Evolutionary conservation across 2,329 filamentous ascomycete genomes (phyloP).

Genomic region (Zymoseptoria crescenta): DNA sequence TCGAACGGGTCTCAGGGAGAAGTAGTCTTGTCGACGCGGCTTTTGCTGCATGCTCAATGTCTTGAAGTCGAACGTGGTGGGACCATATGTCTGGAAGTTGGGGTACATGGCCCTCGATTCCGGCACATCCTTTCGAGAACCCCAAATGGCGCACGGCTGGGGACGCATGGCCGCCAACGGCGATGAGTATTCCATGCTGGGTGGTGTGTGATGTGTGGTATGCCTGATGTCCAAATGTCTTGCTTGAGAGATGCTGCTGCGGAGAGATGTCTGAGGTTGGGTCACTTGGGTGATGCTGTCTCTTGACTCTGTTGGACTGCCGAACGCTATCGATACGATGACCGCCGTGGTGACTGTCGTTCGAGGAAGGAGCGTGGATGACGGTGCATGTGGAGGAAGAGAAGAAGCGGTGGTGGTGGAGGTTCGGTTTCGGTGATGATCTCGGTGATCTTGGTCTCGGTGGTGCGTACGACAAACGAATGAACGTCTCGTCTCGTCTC

Average conservation of each 20-base stretch:
- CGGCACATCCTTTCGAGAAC: slow-evolving; percentile 45
- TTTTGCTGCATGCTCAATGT: slow-evolving; percentile 64
- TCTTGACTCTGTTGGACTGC: background rate
- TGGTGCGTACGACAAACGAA: background rate
- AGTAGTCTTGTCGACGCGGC: slow-evolving; percentile 65
- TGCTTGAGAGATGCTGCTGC: background rate
- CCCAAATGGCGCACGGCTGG: slow-evolving; percentile 56
- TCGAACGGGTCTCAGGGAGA: slow-evolving; percentile 64
- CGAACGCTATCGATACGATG: background rate
- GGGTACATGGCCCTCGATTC: slow-evolving; percentile 46
- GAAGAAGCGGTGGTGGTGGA: background rate
- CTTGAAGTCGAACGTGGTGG: slow-evolving; percentile 67
- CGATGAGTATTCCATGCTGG: slow-evolving; percentile 80
- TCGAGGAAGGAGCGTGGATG: background rate
- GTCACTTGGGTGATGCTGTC: slow-evolving; percentile 2
- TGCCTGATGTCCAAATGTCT: background rate
- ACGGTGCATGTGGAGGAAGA: background rate
- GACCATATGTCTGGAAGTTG: slow-evolving; percentile 49
- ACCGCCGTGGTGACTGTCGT: background rate
- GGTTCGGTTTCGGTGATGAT: background rate
- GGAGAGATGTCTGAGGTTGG: slow-evolving; percentile 4
- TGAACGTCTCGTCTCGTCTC: background rate
- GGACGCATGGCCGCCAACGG: slow-evolving; percentile 90
- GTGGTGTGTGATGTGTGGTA: slow-evolving; percentile 10
- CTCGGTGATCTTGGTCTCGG: background rate